These are phyloP conservation scores for Coelastrella sp. DNA, from an alignment of 139 green algal genomes.

Conservation along the genomic window DNA sequence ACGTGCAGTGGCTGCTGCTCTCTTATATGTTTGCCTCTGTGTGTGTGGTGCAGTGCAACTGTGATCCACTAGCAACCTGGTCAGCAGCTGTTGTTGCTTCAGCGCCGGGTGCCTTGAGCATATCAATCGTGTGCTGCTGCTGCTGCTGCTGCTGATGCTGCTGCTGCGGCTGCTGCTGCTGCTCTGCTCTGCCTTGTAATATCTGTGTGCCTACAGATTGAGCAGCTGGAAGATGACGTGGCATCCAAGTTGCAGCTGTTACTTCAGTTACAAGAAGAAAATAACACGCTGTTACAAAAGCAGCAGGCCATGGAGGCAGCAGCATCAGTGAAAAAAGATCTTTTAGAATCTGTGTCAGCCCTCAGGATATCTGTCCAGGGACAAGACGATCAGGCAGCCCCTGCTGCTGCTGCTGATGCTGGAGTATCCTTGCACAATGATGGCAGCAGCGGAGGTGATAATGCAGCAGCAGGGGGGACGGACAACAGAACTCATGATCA, in stretches of 20 bases:
- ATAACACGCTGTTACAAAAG: not conserved
- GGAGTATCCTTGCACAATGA: not conserved
- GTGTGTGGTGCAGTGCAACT: not conserved
- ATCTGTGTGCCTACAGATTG: not conserved
- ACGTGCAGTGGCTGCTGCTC: not conserved
- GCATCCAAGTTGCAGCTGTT: not conserved
- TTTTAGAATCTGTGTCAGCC: not conserved
- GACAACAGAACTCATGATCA: no score
- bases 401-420: not conserved
- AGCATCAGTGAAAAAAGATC: not conserved
- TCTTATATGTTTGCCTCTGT: not conserved
- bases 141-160: no score
- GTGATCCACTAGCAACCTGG: not conserved
- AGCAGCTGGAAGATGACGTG: not conserved
- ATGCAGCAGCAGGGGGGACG: no score
- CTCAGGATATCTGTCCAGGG: not conserved
- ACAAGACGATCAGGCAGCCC: not conserved
- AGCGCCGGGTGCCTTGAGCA: not conserved
- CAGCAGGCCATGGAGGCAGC: slow-evolving; percentile 6
- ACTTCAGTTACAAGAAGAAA: not conserved
- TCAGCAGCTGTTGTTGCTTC: not conserved
- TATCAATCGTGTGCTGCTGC: no score
- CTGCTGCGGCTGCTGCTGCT: not conserved
- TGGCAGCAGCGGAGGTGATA: not conserved
- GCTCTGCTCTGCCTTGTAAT: not conserved